A percentile compares a stretch with the other conserved stretches of the same genome.
Evolutionary conservation across 495 filamentous ascomycete genomes (phyloP).

Genomic region (Penicillium flavigenum): DNA sequence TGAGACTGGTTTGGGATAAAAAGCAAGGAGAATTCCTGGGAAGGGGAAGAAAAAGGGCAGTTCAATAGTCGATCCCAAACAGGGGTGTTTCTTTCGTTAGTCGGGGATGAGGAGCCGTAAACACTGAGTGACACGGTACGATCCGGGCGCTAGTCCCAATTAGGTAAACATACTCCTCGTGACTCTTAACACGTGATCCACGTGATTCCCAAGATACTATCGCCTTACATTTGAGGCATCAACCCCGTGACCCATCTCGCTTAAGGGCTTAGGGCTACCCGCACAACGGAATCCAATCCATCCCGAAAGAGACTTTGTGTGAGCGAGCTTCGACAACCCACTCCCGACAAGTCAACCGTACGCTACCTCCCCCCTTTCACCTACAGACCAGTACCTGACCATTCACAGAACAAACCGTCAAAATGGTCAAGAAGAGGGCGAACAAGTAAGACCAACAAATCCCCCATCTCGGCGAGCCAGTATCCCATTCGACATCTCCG

Average conservation of each 20-base stretch:
- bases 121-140: conserved; percentile 26
- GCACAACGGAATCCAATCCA: conserved; percentile 44
- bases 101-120: conserved; percentile 21
- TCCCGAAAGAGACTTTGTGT: conserved; percentile 39
- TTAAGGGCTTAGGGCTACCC: conserved; percentile 50
- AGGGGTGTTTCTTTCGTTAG: conserved; percentile 28
- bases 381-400: conserved; percentile 32
- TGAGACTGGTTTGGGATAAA: conserved; percentile 21
- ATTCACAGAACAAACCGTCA: conserved; percentile 61
- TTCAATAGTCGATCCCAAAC: conserved; percentile 30
- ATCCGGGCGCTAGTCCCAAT: conserved; percentile 22
- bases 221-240: conserved; percentile 1
- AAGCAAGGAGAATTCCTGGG: conserved; percentile 20
- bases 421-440: conserved; percentile 99
- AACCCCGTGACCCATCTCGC: conserved; percentile 38
- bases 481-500: conserved; percentile 32
- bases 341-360: conserved; percentile 49
- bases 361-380: conserved; percentile 34
- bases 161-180: conserved; percentile 11
- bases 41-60: conserved; percentile 21
- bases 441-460: conserved; percentile 71
- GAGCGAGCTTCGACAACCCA: conserved; percentile 48
- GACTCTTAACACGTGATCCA: conserved; percentile 1
- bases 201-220: conserved; percentile 1
- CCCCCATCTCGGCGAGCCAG: conserved; percentile 25